Evolutionary conservation across 2,329 filamentous ascomycete genomes (phyloP).

Genomic region (Colletotrichum acutatum): DNA sequence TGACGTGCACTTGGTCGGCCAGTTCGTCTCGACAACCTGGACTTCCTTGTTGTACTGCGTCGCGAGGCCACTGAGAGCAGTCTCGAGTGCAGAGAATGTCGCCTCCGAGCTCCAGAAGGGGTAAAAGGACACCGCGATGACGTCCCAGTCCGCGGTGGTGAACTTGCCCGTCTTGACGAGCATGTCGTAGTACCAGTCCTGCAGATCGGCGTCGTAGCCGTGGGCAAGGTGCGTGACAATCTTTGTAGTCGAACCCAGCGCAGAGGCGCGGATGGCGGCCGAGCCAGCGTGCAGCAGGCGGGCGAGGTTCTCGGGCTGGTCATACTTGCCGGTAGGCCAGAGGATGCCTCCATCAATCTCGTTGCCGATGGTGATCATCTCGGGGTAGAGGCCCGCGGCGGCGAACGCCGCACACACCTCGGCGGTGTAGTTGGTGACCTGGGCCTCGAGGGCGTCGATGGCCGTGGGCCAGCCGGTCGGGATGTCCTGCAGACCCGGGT

Average conservation of each 20-base stretch:
- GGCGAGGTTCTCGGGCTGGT: too few relatives aligned
- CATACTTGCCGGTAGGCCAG: neutral
- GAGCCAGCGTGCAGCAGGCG: too few relatives aligned
- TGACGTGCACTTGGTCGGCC: neutral
- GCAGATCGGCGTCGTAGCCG: too few relatives aligned
- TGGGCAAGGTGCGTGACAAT: neutral
- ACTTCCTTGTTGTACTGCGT: conserved; percentile 5
- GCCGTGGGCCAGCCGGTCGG: conserved; percentile 6
- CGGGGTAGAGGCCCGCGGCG: conserved; percentile 1
- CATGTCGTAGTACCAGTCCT: too few relatives aligned
- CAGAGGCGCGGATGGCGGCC: too few relatives aligned
- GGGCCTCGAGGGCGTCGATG: conserved; percentile 3
- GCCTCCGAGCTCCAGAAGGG: conserved; percentile 1
- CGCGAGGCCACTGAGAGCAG: neutral
- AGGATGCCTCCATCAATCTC: conserved; percentile 7
- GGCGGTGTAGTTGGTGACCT: neutral
- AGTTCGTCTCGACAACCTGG: conserved; percentile 7
- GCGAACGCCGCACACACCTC: neutral
- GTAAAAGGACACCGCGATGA: conserved; percentile 9
- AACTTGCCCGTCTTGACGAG: too few relatives aligned
- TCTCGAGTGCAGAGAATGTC: neutral
- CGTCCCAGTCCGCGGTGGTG: neutral
- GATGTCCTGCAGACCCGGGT: neutral
- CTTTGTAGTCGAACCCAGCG: neutral
- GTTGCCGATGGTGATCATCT: conserved; percentile 12